Evolutionary conservation across 2,329 filamentous ascomycete species (phyloP), one percentile per base, ranked within the genome.

Genomic region (Fusarium sp.): DNA sequence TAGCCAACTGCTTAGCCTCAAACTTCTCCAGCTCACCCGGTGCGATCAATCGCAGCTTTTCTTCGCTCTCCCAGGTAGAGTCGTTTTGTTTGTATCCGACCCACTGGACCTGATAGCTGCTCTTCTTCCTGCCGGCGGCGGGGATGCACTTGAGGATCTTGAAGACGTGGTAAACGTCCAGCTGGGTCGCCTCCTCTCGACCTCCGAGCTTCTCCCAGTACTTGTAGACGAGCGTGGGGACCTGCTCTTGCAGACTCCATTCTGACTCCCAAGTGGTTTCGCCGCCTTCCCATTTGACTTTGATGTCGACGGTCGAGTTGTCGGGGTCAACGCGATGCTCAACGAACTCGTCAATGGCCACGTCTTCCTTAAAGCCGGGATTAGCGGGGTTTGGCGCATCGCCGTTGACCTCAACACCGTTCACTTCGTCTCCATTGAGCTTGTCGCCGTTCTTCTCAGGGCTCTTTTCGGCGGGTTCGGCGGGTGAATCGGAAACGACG

Each of bases 71-170:
- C 66, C 62, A 72, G 25, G 76, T 75, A 9, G 75, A 73, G n/a
- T 78, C 75, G 25, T 50, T 50, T 30, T 54, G 71, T 28, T 74
- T 70, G 60, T 78, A 78, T 2, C 77, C 77, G 32, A 78, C 75
- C 77, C 77, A 78, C 57, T 78, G 77, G 2, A 78, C 75, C 57
- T 78, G 60, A 38, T 77, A 77, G 69, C 73, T 75, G 54, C 64
- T 37, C 32, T 64, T 66, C 60, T 75, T 75, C 63, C 67, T 75
- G 25, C 58, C 69, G 38, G 67, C 61, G 6, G 59, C 69, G 16
- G 38, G 43, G 12, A 65, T 70, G 23, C 74, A 74, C 71, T 78
- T 77, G 32, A 78, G 69, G 19, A 78, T 71, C 42, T 66, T 74
- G 62, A 78, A 78, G 32, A 78, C 77, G 60, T 78, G 77, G 53